These are phyloP conservation scores for Yamadazyma conglobata DNA, from an alignment of 1,139 yeast species.

Conservation along the genomic window DNA sequence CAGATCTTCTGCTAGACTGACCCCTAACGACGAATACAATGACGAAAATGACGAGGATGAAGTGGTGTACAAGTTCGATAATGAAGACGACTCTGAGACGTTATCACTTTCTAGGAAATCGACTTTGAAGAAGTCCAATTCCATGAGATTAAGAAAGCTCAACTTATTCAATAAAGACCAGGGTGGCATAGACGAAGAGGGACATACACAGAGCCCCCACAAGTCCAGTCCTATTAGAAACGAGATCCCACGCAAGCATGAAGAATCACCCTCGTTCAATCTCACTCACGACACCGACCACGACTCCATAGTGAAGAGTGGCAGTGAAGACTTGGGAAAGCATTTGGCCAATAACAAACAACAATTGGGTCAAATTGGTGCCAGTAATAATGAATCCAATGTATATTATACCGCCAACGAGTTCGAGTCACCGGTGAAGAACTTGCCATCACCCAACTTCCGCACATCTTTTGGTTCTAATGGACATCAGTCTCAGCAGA, in stretches of 20 bases:
- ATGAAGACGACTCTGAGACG: slow-evolving; percentile 23
- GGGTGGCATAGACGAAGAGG: slow-evolving; percentile 13
- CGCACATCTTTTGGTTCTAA: slow-evolving; percentile 12
- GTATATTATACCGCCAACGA: slow-evolving; percentile 42
- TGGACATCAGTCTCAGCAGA: slow-evolving; percentile 9
- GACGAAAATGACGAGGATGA: slow-evolving; percentile 25
- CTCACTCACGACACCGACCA: slow-evolving; percentile 8
- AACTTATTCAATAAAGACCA: slow-evolving; percentile 29
- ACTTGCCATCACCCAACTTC: slow-evolving; percentile 14
- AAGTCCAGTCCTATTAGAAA: slow-evolving; percentile 9
- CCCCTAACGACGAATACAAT: slow-evolving; percentile 1
- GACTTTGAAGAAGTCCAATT: slow-evolving; percentile 38
- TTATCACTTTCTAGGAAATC: slow-evolving; percentile 34
- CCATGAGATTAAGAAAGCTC: slow-evolving; percentile 43
- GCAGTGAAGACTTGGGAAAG: slow-evolving; percentile 16
- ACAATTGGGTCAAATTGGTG: slow-evolving; percentile 22
- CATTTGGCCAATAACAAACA: slow-evolving; percentile 14
- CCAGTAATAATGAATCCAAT: slow-evolving; percentile 22
- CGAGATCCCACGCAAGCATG: slow-evolving; percentile 1
- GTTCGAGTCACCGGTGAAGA: slow-evolving; percentile 16
- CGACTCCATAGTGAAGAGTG: slow-evolving; percentile 15
- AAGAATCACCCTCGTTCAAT: slow-evolving; percentile 16
- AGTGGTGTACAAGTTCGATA: slow-evolving; percentile 31
- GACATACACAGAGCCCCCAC: slow-evolving; percentile 5
- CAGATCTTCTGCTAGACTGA: slow-evolving; percentile 1